Conservation (phyloP, 2,329 filamentous ascomycete species). For the Scopulariopsis brevicaulis region DNA sequence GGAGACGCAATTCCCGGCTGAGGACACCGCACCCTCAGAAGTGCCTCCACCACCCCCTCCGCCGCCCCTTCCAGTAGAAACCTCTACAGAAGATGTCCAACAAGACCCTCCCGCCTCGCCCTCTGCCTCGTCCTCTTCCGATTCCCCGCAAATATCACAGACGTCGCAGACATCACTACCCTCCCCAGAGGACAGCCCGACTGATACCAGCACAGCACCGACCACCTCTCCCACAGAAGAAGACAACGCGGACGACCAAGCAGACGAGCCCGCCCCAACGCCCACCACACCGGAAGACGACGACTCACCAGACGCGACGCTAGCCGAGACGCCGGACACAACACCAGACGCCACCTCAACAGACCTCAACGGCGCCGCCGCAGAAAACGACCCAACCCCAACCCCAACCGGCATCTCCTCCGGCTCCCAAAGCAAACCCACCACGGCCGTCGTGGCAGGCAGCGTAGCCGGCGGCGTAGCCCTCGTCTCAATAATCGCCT, state of each 20-base stretch:
- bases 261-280: neutral
- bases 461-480: slow-evolving; percentile 38
- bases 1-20: neutral
- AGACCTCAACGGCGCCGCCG: neutral
- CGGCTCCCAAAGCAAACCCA: slow-evolving; percentile 9
- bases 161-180: neutral
- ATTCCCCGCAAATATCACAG: neutral
- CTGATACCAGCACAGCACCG: slow-evolving; percentile 20
- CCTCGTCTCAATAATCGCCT: slow-evolving; percentile 29
- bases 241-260: neutral
- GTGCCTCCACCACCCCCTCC: neutral
- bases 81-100: neutral
- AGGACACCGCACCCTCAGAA: neutral
- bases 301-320: too few species aligned
- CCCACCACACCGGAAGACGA: neutral
- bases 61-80: neutral
- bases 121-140: neutral
- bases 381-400: neutral
- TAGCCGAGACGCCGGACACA: slow-evolving; percentile 3
- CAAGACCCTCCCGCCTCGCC: slow-evolving; percentile 1
- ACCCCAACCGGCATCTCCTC: neutral
- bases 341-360: slow-evolving; percentile 2
- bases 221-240: slow-evolving; percentile 4
- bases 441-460: slow-evolving; percentile 34
- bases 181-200: slow-evolving; percentile 16